Conservation (phyloP, 139 green algal genomes). For the Micromonas pusilla region DNA sequence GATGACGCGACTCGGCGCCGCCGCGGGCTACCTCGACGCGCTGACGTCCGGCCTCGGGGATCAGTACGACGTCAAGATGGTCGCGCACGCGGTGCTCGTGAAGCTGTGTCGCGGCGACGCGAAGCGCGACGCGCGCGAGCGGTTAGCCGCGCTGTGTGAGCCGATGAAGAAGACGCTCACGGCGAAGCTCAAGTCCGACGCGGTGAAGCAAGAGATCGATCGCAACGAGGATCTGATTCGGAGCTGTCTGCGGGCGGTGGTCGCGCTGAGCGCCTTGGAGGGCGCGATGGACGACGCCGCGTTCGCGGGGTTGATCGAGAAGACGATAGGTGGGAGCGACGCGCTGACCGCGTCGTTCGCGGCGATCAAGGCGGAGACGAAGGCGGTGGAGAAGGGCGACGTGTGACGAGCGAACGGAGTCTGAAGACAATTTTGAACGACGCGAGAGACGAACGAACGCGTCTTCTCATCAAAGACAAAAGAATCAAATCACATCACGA, state of each 20-base stretch:
- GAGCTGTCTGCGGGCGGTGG: conserved; percentile 71
- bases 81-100: conserved; percentile 66
- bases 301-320: background rate
- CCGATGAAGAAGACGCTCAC: conserved; percentile 86
- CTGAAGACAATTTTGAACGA: too few relatives aligned
- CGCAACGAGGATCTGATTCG: conserved; percentile 93
- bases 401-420: too few relatives aligned
- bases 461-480: too few relatives aligned
- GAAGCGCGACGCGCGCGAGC: conserved; percentile 36
- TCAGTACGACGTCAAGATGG: conserved; percentile 81
- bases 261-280: conserved; percentile 33
- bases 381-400: background rate
- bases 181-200: conserved; percentile 72
- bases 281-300: background rate
- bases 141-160: conserved; percentile 61
- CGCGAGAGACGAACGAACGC: too few relatives aligned
- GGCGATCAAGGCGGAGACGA: background rate
- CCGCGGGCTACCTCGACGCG: conserved; percentile 35
- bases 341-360: background rate
- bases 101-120: conserved; percentile 48
- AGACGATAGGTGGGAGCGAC: background rate
- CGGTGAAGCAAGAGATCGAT: conserved; percentile 97
- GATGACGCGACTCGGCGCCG: too few relatives aligned
- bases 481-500: too few relatives aligned
- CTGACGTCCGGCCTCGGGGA: conserved; percentile 56